Evolutionary conservation across 2,329 filamentous ascomycete genomes (phyloP), one percentile per base, ranked within the genome.

Genomic region (Pseudodiploospora longispora): DNA sequence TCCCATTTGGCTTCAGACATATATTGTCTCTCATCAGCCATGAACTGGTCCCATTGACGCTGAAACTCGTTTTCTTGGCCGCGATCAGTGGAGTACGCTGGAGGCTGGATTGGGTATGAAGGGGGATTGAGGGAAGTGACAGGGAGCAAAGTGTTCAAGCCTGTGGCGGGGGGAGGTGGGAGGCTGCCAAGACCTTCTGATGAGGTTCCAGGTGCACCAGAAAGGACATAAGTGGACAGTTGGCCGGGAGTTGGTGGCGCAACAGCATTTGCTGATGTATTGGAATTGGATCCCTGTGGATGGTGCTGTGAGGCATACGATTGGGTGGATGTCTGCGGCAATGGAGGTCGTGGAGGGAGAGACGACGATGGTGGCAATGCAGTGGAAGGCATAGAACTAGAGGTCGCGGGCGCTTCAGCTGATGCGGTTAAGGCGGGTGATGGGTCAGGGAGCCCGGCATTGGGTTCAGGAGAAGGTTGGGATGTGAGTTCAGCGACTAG

Each of bases 1-100:
- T 90, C 85, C 86, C 86, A 91, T 55, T 85, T 80, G 30, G 83
- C 85, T 56, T 90, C 85, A 0, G 80, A 78, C 54, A 88, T 85
- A 61, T 87, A 87, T 52, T 75, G 76, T 49, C 83, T 75, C 63
- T 91, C 87, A 52, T 88, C 80, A 35, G 75, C 71, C 45, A 87
- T 67, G 58, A 90, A 91, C 9, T 76, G 72, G 46, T 89, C 84
- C 66, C 86, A 91, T 40, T 74, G 72, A 54, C 76, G 76, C 57
- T 87, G 80, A 43, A 77, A 72, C 46, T 82, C 64, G 50, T 55
- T 51, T 45, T 62, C 74, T 51, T 63, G 56, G 44, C 51, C 47
- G 51, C 54, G 53, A 51, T 62, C 57, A 55, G 51, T 46, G 52
- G 54, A 51, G 52, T 52, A 54, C 31, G 53, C 54, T 40, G 52